Percentiles rank a stretch among this genome's conserved stretches.
Evolutionary conservation across 1,284 basidiomycete species (phyloP).

Genomic region (Gymnopus androsaceus): DNA sequence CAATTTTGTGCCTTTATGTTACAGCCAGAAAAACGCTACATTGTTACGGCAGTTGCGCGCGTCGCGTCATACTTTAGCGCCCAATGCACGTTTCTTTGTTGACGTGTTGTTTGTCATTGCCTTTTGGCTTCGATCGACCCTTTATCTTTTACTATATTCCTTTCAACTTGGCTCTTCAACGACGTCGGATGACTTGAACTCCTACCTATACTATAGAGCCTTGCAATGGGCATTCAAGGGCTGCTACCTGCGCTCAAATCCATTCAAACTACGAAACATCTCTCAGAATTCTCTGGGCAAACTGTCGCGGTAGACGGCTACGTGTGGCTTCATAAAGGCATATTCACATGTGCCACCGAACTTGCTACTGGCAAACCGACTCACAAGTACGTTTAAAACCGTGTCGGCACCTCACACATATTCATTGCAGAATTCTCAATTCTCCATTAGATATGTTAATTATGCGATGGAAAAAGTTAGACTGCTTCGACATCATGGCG

Average conservation of each 20-base stretch:
- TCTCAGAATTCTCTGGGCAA: constrained; percentile 82
- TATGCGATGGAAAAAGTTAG: constrained; percentile 94
- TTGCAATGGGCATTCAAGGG: constrained; percentile 89
- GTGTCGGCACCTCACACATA: neutral
- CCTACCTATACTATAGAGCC: neutral
- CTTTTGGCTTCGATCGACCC: too few relatives aligned
- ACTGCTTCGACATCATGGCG: constrained; percentile 81
- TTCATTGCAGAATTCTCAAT: neutral
- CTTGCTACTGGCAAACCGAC: constrained; percentile 85
- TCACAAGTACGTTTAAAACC: constrained; percentile 61
- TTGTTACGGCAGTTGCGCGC: too few relatives aligned
- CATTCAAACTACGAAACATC: constrained; percentile 76
- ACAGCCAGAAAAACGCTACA: too few relatives aligned
- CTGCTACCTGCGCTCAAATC: constrained; percentile 91
- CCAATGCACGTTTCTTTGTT: neutral
- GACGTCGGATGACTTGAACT: neutral
- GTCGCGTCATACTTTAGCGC: neutral
- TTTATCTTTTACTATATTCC: too few relatives aligned
- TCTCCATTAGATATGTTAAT: constrained; percentile 78
- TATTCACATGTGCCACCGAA: constrained; percentile 90
- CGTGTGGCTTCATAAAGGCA: constrained; percentile 97
- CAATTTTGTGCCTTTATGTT: too few relatives aligned
- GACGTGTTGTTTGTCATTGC: constrained; percentile 6
- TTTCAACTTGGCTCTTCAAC: neutral
- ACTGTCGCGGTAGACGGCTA: constrained; percentile 87